Conservation (phyloP, 2,329 filamentous ascomycete species). For the Sarocladium brachiariae region DNA sequence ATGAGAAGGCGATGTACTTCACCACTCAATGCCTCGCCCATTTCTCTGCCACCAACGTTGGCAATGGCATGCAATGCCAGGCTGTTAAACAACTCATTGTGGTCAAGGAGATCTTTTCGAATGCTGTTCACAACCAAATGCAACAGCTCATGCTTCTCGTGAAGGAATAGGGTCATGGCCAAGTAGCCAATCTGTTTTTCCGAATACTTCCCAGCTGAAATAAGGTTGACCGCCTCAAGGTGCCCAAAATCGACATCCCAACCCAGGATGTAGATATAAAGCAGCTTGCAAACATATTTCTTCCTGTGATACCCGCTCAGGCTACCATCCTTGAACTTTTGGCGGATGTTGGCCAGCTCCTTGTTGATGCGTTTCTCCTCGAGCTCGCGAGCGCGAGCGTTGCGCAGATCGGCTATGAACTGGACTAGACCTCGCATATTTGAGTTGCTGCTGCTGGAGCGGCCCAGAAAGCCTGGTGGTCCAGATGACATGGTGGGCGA, state of each 20-base stretch:
- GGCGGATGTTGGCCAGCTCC: conserved; percentile 93
- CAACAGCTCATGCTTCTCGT: conserved; percentile 92
- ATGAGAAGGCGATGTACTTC: conserved; percentile 94
- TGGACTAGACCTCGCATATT: conserved; percentile 84
- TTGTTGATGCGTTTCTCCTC: conserved; percentile 99
- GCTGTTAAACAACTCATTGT: conserved; percentile 97
- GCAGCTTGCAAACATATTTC: conserved; percentile 99
- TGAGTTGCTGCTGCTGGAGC: conserved; percentile 56
- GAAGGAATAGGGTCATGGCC: conserved; percentile 92
- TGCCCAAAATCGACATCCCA: conserved; percentile 99
- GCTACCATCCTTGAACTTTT: conserved; percentile 95
- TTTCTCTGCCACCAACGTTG: conserved; percentile 92
- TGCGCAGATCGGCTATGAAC: conserved; percentile 94
- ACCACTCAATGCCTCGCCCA: conserved; percentile 86
- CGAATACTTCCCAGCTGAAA: conserved; percentile 94
- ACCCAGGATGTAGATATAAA: conserved; percentile 98
- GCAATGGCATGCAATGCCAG: conserved; percentile 94
- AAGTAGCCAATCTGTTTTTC: conserved; percentile 99
- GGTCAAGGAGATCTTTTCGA: conserved; percentile 86
- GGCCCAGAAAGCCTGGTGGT: conserved; percentile 55
- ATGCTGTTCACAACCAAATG: conserved; percentile 98
- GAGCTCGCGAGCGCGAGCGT: conserved; percentile 87
- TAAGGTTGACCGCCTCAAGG: conserved; percentile 94
- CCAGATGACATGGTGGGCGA: conserved; percentile 43
- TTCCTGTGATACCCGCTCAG: conserved; percentile 98